Base-by-base conservation (phyloP, 768 basidiomycete genomes). In the Mycena vitilis region DNA sequence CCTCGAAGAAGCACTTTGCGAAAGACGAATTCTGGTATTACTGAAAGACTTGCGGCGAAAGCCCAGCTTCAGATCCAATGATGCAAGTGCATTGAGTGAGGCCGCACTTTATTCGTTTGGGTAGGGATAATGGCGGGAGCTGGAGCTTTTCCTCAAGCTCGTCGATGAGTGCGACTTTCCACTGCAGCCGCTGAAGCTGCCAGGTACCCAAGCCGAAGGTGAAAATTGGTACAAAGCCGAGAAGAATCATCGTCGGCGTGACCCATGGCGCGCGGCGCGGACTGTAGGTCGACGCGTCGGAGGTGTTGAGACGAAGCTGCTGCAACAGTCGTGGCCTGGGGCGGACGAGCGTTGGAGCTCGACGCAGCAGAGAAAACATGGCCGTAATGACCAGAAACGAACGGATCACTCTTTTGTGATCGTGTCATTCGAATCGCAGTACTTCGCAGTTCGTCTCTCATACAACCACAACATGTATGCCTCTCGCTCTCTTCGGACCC, bases 151-250 rank as follows among this genome's bases (percentile, higher is more conserved):
- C 90, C 77, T 98, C 93, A 42, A 99, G 84, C 74, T 98, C 94
- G 71, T 98, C 94, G 69, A 99, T 98, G 58, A 99, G 85, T 60
- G 89, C 88, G 52, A 97, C 83, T 80, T 99, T 99, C 98, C 98
- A 99, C 77, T 94, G 88, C 37, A 99, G 86, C 55, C 98, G 89
- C 73, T 94, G 88, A 38, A 99, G 82, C 80, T 99, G 98, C 97
- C 97, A 99, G 22, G 89, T 88, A 20, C 98, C 97, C 68, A 99
- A 83, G 18, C 86, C 92, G 72, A 96, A 95, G 0, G 95, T 95
- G 76, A 98, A 90, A 68, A 98, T 81, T 1, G 98, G 98, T 63
- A 98, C 93, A 72, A 93, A 86, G 38, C 94, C 94, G 66, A 96
- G 82, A 37, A 95, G 78, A 22, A 93, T 69, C 83, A 94, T 87